Base-by-base conservation (phyloP, 2,329 filamentous ascomycete genomes). In the Raffaelea deltoideospora region DNA sequence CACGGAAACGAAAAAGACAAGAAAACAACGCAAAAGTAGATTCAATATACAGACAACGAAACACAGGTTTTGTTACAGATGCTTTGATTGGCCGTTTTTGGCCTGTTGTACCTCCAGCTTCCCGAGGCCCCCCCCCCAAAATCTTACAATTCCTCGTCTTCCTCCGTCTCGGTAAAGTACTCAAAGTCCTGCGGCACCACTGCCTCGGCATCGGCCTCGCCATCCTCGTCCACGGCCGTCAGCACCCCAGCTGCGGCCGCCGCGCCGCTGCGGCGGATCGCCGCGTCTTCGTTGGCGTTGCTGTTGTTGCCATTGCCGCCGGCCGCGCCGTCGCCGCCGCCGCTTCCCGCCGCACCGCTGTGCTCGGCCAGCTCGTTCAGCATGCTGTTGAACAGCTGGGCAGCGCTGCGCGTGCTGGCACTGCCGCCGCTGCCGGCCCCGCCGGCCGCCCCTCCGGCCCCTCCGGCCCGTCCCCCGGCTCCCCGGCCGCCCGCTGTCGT, bases 151-250 rank as follows among this genome's bases (percentile, higher is more conserved):
- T 42, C 39, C 20, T 56, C 51, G 26, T 65, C 62, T 14, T 64
- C 58, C 23, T 65, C 64, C 31, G 73, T 74, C 37, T 84, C 80
- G 5, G 77, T 77, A 48, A 79, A 76, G 55, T 90, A 87, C 42
- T 88, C 80, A 57, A 90, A 90, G 35, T 83, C 77, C 10, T 62
- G 60, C 5, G 83, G 84, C 7, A 73, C 55, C 27, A 68, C 61
- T 2, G 83, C 83, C 52, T 88, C 83, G 48, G 80, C 77, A 11
- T 72, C 77, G 24, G 67, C 76, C 43, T 84, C 79, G 10, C 67
- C 74, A 48, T 88, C 82, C 56, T 96, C 88, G 49, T 95, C 87
- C 4, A 93, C 75, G 6, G 86, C 79, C 4, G 81, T 94, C 47
- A 94, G 61, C 2, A 92, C 83, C 38, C 79, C 82, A 0, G 81